Conservation (phyloP, 176 grass and related monocot species). For the bread wheat (Triticum aestivum) region DNA sequence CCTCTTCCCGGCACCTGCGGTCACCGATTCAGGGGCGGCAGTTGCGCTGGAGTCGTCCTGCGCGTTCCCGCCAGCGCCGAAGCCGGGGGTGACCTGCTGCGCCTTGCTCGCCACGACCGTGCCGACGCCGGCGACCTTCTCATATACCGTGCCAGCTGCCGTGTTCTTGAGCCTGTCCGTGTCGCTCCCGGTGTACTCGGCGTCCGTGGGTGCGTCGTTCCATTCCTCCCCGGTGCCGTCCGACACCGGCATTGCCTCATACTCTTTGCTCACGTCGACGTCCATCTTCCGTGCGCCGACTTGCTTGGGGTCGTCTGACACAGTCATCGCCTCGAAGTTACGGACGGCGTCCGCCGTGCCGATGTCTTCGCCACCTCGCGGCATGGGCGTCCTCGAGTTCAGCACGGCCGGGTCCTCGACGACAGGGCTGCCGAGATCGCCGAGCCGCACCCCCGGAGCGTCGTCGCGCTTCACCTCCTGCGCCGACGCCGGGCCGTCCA, state of each 20-base stretch:
- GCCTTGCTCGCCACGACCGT: constrained; percentile 44
- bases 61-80: not conserved
- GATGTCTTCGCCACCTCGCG: too few species aligned
- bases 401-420: too few species aligned
- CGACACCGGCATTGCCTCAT: constrained; percentile 18
- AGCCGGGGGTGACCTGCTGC: constrained; percentile 15
- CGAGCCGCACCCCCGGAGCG: too few species aligned
- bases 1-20: not conserved
- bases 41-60: not conserved
- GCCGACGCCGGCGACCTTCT: constrained; percentile 56
- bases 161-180: constrained; percentile 60
- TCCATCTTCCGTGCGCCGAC: not conserved
- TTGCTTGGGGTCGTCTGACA: constrained; percentile 43
- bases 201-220: not conserved
- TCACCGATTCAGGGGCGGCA: not conserved
- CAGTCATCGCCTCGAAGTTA: constrained; percentile 54
- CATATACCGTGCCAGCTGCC: constrained; percentile 48
- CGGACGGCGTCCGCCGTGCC: not conserved
- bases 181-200: constrained; percentile 17
- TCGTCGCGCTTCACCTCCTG: too few species aligned
- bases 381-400: too few species aligned
- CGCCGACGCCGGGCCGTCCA: too few species aligned
- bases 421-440: too few species aligned
- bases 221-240: constrained; percentile 12
- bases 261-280: not conserved